Evolutionary conservation across 768 basidiomycete species (phyloP), one percentile per base, ranked within the genome.

Genomic region (Rhodocollybia butyracea): DNA sequence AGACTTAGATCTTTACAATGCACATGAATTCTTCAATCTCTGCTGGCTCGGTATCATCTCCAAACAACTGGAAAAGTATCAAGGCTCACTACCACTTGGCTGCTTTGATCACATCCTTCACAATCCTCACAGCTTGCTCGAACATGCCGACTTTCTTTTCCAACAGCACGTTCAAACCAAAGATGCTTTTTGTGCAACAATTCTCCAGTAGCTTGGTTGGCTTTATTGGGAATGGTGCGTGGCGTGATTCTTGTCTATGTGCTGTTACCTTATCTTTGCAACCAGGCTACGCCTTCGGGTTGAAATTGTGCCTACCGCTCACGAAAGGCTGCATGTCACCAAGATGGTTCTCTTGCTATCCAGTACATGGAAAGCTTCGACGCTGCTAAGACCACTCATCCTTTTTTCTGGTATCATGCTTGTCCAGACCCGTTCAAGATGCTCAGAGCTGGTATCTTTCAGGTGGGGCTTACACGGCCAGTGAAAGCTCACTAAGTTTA

Each of bases 361-460:
- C 83, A 87, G 61, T 96, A 94, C 73, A 97, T 95, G 2, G 94
- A 93, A 79, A 89, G 86, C 60, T 84, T 99, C 48, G 96, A 98
- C 76, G 90, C 94, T 27, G 95, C 95, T 91, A 56, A 66, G 88
- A 73, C 32, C 32, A 32, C 31, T 40, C 32, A 43, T 48, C 54
- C 42, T 54, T 53, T 48, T 58, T 32, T 26, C 43, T 8, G 45
- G 32, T 29, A 22, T 46, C 17, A 13, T 21, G 13, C 11, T 30
- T 27, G 21, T 13, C 21, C 1, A 38, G n/a, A 5, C 31, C 19
- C 19, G 29, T n/a, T 11, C 36, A 64, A 95, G 97, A 99, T 68
- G 93, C 97, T 17, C 97, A 98, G 72, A 95, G 91, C 64, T 99
- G 97, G 96, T 99, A 98, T 73, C 84, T 98, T 40, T 87, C 98